Conservation (phyloP, 192 early-diverging fungal genomes). For the Chytriomyces sp. region DNA sequence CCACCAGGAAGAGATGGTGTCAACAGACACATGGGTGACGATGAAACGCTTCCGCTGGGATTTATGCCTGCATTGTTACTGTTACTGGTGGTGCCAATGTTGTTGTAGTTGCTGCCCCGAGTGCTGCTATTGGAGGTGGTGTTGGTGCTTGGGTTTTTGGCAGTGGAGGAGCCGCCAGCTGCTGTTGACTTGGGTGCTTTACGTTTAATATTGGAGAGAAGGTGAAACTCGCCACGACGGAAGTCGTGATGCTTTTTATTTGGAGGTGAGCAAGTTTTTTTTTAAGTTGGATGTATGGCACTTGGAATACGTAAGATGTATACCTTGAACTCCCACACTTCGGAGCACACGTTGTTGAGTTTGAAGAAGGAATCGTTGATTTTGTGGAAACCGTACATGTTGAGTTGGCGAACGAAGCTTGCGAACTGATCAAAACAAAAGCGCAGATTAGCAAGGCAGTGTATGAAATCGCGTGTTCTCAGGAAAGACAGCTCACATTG, state of each 20-base stretch:
- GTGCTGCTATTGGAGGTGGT: conserved; percentile 20
- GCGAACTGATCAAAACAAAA: conserved; percentile 41
- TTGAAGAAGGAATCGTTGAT: conserved; percentile 45
- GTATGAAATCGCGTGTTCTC: conserved; percentile 3
- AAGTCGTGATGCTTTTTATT: conserved; percentile 44
- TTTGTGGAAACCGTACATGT: conserved; percentile 57
- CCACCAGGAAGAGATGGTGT: background rate
- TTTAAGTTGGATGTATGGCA: background rate
- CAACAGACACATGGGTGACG: conserved; percentile 16
- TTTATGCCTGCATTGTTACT: background rate
- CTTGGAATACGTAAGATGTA: too few species aligned
- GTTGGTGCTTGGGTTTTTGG: background rate
- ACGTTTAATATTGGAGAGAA: conserved; percentile 46
- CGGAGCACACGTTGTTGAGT: conserved; percentile 40
- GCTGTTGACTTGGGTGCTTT: conserved; percentile 40
- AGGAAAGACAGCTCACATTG: conserved; percentile 36
- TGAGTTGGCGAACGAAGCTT: conserved; percentile 53
- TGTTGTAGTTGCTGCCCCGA: conserved; percentile 13
- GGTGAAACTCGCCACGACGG: conserved; percentile 40
- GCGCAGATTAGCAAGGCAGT: too few species aligned
- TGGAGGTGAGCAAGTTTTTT: background rate
- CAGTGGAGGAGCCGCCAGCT: background rate
- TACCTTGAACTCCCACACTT: conserved; percentile 53
- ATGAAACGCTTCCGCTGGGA: conserved; percentile 1
- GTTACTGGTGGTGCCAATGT: background rate